Evolutionary conservation across 2,329 filamentous ascomycete genomes (phyloP).

Genomic region (Dichotomopilus funicola): DNA sequence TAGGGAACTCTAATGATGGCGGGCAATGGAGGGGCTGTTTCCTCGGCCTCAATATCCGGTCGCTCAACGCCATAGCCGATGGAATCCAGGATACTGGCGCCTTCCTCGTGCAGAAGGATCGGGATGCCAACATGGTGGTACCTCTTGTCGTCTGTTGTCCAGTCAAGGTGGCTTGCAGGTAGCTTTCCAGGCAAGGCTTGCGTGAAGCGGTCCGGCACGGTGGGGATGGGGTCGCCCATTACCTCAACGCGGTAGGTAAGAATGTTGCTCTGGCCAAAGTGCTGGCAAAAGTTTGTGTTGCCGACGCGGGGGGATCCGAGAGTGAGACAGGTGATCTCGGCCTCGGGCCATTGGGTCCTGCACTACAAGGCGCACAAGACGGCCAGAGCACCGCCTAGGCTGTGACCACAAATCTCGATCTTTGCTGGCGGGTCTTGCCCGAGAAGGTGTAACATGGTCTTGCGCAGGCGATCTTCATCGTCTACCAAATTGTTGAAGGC

Average conservation of each 20-base stretch:
- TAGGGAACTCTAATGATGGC: background rate
- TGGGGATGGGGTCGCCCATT: constrained; percentile 7
- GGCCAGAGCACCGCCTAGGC: constrained; percentile 6
- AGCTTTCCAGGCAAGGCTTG: constrained; percentile 7
- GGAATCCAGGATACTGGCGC: background rate
- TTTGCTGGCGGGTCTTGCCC: background rate
- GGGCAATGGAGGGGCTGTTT: background rate
- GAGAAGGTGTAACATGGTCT: background rate
- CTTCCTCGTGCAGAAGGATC: background rate
- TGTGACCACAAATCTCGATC: constrained; percentile 12
- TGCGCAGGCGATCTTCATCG: background rate
- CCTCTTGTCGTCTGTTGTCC: background rate
- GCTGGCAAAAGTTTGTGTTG: constrained; percentile 1
- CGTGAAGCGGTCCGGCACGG: constrained; percentile 8
- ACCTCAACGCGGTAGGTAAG: constrained; percentile 2
- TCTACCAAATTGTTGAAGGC: constrained; percentile 6
- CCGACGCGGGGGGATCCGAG: constrained; percentile 6
- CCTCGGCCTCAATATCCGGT: constrained; percentile 3
- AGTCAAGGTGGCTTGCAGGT: background rate
- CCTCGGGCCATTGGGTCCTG: constrained; percentile 5
- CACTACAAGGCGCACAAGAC: constrained; percentile 7
- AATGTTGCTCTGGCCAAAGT: background rate
- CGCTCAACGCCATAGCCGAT: constrained; percentile 4
- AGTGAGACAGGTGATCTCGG: constrained; percentile 6
- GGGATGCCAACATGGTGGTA: constrained; percentile 8